These are phyloP conservation scores for Phyllosticta citribraziliensis DNA, from an alignment of 2,329 filamentous ascomycete genomes.

Conservation along the genomic window DNA sequence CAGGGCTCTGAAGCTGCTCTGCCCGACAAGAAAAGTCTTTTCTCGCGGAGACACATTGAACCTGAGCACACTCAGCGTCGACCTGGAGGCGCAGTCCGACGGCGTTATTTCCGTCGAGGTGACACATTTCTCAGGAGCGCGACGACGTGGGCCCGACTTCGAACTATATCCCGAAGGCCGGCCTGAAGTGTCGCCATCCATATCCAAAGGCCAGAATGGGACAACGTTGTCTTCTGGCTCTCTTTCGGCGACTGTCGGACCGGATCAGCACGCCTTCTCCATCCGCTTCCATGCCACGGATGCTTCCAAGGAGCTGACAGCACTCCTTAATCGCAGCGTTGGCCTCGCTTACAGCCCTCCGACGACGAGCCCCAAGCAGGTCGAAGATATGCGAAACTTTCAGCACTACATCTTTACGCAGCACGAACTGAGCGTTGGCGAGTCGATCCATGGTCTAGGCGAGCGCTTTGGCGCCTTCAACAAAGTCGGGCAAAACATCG, in stretches of 20 bases:
- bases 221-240: conserved; percentile 44
- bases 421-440: conserved; percentile 40
- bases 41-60: conserved; percentile 48
- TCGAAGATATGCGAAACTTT: conserved; percentile 37
- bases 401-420: conserved; percentile 38
- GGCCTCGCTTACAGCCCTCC: conserved; percentile 48
- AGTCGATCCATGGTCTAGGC: conserved; percentile 64
- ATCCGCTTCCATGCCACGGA: conserved; percentile 46
- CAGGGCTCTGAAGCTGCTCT: conserved; percentile 45
- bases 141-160: conserved; percentile 45
- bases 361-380: conserved; percentile 43
- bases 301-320: conserved; percentile 43
- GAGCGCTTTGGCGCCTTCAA: conserved; percentile 70
- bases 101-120: conserved; percentile 51
- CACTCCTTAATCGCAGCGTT: conserved; percentile 45
- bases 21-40: conserved; percentile 47
- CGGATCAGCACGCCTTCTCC: conserved; percentile 42
- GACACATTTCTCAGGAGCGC: conserved; percentile 48
- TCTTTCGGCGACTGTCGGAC: conserved; percentile 43
- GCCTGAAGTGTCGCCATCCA: conserved; percentile 26
- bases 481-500: conserved; percentile 61
- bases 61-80: conserved; percentile 44
- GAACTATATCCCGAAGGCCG: conserved; percentile 47
- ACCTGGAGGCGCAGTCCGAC: conserved; percentile 47
- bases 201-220: conserved; percentile 34